A percentile compares a stretch with the other conserved stretches of the same genome.
Evolutionary conservation across 371 early-diverging fungal genomes (phyloP).

Genomic region (Mortierella sp.): DNA sequence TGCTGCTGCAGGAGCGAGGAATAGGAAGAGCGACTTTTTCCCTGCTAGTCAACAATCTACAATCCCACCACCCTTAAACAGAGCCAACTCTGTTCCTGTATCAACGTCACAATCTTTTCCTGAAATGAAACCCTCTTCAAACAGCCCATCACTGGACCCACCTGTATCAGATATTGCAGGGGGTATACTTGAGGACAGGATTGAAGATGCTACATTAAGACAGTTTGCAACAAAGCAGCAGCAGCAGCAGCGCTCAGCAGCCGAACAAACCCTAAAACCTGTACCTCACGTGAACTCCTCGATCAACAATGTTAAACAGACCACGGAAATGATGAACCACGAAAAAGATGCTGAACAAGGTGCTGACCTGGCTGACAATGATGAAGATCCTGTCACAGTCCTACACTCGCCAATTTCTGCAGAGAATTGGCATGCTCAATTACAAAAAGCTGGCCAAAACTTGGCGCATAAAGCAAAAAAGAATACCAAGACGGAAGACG

Average conservation of each 20-base stretch:
- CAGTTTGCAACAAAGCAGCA: slow-evolving; percentile 18
- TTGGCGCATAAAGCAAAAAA: slow-evolving; percentile 20
- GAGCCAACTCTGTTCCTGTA: slow-evolving; percentile 46
- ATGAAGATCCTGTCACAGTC: slow-evolving; percentile 36
- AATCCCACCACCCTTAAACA: slow-evolving; percentile 32
- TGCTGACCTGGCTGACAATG: slow-evolving; percentile 14
- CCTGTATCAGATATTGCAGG: neutral
- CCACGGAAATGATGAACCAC: slow-evolving; percentile 3
- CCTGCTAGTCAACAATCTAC: slow-evolving; percentile 16
- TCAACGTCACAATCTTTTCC: slow-evolving; percentile 27
- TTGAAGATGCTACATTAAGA: slow-evolving; percentile 40
- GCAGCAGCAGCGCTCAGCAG: neutral
- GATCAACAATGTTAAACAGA: neutral
- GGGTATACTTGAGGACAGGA: slow-evolving; percentile 17
- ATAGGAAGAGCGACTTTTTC: slow-evolving; percentile 44
- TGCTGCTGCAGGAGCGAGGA: slow-evolving; percentile 32
- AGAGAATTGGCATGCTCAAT: slow-evolving; percentile 37
- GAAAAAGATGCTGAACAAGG: slow-evolving; percentile 5
- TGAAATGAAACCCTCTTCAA: slow-evolving; percentile 12
- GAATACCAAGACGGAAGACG: slow-evolving; percentile 38
- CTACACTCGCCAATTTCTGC: slow-evolving; percentile 32
- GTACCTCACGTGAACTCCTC: neutral
- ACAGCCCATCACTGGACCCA: slow-evolving; percentile 25
- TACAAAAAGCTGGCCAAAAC: slow-evolving; percentile 38
- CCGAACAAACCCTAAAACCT: slow-evolving; percentile 8